Conservation (phyloP, 2,329 filamentous ascomycete species). For the Macrophomina tecta region DNA sequence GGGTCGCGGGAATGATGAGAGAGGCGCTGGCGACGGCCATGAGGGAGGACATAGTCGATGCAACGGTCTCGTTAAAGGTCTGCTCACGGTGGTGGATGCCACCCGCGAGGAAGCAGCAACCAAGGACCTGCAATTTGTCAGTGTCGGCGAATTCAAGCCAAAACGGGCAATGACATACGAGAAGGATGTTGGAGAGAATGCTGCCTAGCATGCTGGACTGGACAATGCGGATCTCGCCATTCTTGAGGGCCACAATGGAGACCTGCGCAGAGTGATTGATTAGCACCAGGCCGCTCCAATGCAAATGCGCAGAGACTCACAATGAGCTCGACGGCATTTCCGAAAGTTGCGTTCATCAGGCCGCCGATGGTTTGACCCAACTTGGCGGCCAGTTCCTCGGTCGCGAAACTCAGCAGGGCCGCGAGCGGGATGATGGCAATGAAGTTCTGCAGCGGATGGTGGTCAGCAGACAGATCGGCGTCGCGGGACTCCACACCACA, state of each 20-base stretch:
- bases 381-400: conserved; percentile 75
- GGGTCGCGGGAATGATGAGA: conserved; percentile 60
- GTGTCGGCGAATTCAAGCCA: conserved; percentile 74
- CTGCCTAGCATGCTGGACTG: conserved; percentile 97
- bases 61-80: conserved; percentile 74
- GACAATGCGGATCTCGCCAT: conserved; percentile 92
- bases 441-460: conserved; percentile 61
- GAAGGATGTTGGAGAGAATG: conserved; percentile 90
- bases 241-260: conserved; percentile 85
- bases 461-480: conserved; percentile 3
- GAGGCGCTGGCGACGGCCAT: conserved; percentile 63
- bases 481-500: background rate
- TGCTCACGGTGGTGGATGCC: conserved; percentile 53
- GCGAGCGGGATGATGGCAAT: conserved; percentile 80
- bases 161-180: conserved; percentile 55
- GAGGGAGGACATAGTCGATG: conserved; percentile 73
- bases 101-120: conserved; percentile 60
- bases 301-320: conserved; percentile 51
- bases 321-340: conserved; percentile 81
- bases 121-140: conserved; percentile 53
- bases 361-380: conserved; percentile 77
- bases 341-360: conserved; percentile 77
- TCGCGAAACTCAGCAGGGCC: conserved; percentile 76
- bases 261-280: conserved; percentile 61
- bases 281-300: conserved; percentile 1